phyloP scores from a whole-genome alignment of 306 rosid genomes.

The Pyrus bretschneideri region DNA sequence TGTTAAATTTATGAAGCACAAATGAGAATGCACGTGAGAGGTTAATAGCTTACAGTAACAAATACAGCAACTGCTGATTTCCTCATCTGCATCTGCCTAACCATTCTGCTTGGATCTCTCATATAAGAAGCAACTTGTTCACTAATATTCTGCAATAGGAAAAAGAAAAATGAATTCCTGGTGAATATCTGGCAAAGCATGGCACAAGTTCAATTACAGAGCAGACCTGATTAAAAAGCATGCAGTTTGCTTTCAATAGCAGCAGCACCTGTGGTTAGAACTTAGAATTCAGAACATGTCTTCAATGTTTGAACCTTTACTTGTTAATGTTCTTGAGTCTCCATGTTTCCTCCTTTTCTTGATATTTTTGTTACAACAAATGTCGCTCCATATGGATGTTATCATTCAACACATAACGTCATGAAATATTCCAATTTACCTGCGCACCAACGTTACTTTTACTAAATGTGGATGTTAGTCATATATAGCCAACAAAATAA shows the following conservation, averaged over 20 bases:
- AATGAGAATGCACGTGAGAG: too few relatives aligned
- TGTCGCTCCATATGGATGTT: background rate
- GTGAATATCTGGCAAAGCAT: constrained; percentile 8
- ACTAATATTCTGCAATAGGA: constrained; percentile 59
- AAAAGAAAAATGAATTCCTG: background rate
- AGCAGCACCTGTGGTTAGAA: constrained; percentile 66
- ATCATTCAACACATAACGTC: background rate
- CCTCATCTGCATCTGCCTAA: constrained; percentile 75
- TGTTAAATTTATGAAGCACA: too few relatives aligned
- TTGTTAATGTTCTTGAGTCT: background rate
- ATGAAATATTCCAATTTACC: too few relatives aligned
- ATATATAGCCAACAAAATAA: background rate
- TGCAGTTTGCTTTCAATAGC: constrained; percentile 73
- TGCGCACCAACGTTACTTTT: background rate
- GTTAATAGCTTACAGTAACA: constrained; percentile 15
- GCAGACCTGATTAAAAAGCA: constrained; percentile 79
- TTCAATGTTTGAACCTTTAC: background rate
- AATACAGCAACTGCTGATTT: constrained; percentile 48
- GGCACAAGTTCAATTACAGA: constrained; percentile 17
- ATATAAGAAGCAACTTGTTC: constrained; percentile 14
- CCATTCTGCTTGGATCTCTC: constrained; percentile 94
- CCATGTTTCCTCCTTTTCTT: background rate
- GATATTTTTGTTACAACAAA: too few relatives aligned
- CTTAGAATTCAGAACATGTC: background rate
- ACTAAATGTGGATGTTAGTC: background rate